Base-by-base conservation (phyloP, 75 land plant species). In the Selaginella tamariscina region DNA sequence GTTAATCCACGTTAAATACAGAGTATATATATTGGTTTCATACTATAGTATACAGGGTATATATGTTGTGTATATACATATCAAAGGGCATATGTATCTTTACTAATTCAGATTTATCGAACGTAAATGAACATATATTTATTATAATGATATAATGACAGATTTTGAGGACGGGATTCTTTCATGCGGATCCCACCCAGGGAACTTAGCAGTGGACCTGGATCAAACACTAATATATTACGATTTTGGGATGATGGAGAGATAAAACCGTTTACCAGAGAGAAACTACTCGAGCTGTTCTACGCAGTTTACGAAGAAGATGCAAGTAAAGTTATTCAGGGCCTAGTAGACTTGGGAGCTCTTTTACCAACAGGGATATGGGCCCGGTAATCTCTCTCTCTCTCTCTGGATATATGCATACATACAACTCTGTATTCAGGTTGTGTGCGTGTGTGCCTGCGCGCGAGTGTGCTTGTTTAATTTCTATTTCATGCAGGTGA, bases 131-230 rank as follows among this genome's bases (percentile, higher is more conserved):
- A n/a, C 49, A 15, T 39, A 5, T 39, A 5, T 39, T 39, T 15
- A 39, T 15, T 39, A 39, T 39, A 5, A 15, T 32, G 33, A 32
- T 66, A 32, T 65, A 24, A 44, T 29, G 67, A n/a, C 81, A 93
- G 98, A 89, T 93, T 64, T 74, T 93, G 56, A 93, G 77, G 68
- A 93, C 96, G 24, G 98, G 98, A n/a, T 93, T 93, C 68, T 93
- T 93, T 68, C 98, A 93, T 79, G 98, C 98, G 22, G 98, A 93
- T 80, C 98, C 98, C 98, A 93, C 78, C 98, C 98, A 27, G 98
- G 98, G 32, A 93, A 93, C 78, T 83, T 93, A 67, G 98, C 98
- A 32, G 70, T 93, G 31, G 91, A 86, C 56, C 68, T 55, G 9
- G 98, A 93, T 82, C 88, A 89, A 65, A 75, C 96, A 24, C 77